A percentile compares a stretch with the other conserved stretches of the same genome.
Conservation (phyloP, 768 basidiomycete species). For the Kwoniella pini region DNA sequence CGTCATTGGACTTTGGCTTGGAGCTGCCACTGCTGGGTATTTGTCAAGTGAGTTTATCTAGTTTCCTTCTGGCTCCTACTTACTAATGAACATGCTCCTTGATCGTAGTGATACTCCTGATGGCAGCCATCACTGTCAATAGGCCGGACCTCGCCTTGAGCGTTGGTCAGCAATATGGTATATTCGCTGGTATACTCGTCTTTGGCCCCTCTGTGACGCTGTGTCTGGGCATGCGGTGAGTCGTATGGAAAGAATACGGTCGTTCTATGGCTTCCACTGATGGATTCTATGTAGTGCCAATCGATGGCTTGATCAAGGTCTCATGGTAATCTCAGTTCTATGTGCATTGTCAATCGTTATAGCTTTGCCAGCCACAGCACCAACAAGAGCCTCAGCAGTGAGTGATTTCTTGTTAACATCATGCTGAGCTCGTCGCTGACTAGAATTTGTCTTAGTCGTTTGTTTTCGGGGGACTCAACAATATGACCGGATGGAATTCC, state of each 20-base stretch:
- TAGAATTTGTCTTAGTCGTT: conserved; percentile 9
- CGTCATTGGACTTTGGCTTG: conserved; percentile 24
- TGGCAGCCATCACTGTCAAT: conserved; percentile 13
- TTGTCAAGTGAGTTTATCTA: conserved; percentile 15
- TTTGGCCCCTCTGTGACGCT: conserved; percentile 5
- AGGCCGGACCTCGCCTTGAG: conserved; percentile 12
- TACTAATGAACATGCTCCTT: no score
- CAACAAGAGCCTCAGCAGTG: conserved; percentile 21
- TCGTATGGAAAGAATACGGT: not conserved
- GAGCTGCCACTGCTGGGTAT: conserved; percentile 13
- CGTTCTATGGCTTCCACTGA: no score
- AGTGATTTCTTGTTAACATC: not conserved
- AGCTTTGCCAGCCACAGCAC: conserved; percentile 18
- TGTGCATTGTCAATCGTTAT: conserved; percentile 18
- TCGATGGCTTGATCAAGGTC: not conserved
- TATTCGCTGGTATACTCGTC: conserved; percentile 12
- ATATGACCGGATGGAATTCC: conserved; percentile 38
- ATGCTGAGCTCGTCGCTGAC: not conserved
- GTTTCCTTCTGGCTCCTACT: no score
- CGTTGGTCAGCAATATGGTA: conserved; percentile 18
- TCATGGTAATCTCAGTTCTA: conserved; percentile 8
- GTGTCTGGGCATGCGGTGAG: conserved; percentile 6
- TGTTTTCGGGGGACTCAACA: conserved; percentile 27
- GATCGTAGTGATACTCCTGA: conserved; percentile 7
- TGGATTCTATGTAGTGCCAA: not conserved